Base-by-base conservation (phyloP, 2,329 filamentous ascomycete genomes). In the Botrytis squamosa region DNA sequence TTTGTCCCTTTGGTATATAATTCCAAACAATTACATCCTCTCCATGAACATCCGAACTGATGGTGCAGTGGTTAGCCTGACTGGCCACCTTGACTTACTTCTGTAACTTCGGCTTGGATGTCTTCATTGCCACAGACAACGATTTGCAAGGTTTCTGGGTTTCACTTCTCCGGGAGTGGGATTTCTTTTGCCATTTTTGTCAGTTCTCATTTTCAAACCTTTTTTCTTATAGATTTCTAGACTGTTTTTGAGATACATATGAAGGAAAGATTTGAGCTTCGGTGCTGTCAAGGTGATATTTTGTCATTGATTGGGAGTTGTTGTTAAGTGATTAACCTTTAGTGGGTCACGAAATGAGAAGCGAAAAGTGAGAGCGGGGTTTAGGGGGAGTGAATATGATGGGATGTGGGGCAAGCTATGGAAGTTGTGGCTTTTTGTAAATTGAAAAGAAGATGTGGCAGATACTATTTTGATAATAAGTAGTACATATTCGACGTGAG, bases 71-170 rank as follows among this genome's bases (percentile, higher is more conserved):
- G 59, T 25, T 40, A n/a, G 59, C 59, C 4, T 25, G 59, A 10
- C 33, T 14, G 12, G 59, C 59, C 52, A 52, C 52, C 12, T n/a
- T 18, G 52, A 55, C 3, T 38, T 25, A 12, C 33, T 10, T 62
- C 59, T 62, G 36, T 62, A 40, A 62, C 59, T n/a, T 62, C 22
- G 12, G n/a, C 59, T 62, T 62, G 33, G 36, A 18, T 40, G 59
- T n/a, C 10, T n/a, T 7, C 36, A 62, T 62, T 62, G 59, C 36
- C 59, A 62, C 22, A 62, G 59, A 62, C 59, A 62, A 62, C 33
- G 59, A 62, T 62, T 62, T 62, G 59, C 59, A 62, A 62, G 59
- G 59, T 62, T 62, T 62, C 59, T 62, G 59, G 59, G 36, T 40
- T 16, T 62, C 59, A 38, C 36, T 38, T n/a, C 5, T 12, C 22